A percentile compares a stretch with the other conserved stretches of the same genome.
phyloP scores from a whole-genome alignment of 768 basidiomycete genomes.

The Sutorius australiensis region DNA sequence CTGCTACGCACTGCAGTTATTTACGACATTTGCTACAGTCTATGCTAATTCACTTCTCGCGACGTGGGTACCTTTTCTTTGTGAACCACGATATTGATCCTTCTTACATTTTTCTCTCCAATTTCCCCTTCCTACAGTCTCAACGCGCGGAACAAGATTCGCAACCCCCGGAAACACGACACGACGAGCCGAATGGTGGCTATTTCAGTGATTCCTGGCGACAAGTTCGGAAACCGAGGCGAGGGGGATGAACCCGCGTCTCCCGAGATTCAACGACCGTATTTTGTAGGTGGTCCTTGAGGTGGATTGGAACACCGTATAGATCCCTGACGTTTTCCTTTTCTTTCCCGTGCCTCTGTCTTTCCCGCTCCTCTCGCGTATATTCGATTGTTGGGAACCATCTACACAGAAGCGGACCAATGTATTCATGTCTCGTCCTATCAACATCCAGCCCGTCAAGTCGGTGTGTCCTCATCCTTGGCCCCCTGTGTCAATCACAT shows the following conservation, averaged over 20 bases:
- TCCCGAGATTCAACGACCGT: background rate
- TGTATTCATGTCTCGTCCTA: background rate
- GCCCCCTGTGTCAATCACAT: too few species aligned
- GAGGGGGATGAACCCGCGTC: background rate
- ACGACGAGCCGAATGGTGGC: background rate
- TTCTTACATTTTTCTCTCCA: too few species aligned
- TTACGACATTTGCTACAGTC: slow-evolving; percentile 1
- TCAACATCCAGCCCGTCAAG: background rate
- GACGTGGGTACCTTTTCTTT: slow-evolving; percentile 13
- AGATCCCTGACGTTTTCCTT: background rate
- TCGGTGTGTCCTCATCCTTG: slow-evolving; percentile 9
- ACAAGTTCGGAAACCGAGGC: background rate
- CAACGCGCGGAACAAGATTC: slow-evolving; percentile 16
- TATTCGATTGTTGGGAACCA: background rate
- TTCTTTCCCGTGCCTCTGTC: background rate
- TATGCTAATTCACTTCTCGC: slow-evolving; percentile 27
- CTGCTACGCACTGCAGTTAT: background rate
- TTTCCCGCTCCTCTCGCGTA: background rate
- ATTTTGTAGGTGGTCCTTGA: background rate
- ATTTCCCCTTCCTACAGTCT: slow-evolving; percentile 7
- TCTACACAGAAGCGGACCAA: slow-evolving; percentile 4
- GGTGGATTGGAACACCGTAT: background rate
- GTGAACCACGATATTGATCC: background rate
- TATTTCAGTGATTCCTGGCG: background rate
- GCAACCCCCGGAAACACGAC: background rate